Evolutionary conservation across 2,329 filamentous ascomycete species (phyloP).

Genomic region (Graphium sp.): DNA sequence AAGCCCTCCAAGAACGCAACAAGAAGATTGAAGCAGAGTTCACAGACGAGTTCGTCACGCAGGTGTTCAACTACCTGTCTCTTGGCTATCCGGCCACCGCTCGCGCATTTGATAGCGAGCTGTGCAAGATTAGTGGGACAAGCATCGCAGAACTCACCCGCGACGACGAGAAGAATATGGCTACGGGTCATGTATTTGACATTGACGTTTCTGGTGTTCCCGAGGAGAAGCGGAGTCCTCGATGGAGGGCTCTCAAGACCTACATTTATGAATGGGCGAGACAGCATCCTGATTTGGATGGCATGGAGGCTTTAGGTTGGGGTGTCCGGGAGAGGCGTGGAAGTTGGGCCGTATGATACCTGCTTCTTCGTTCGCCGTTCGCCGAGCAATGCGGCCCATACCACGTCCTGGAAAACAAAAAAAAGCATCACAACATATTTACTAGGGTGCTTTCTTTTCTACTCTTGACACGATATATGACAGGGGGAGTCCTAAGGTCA

Average conservation of each 20-base stretch:
- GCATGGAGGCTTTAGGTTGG: constrained; percentile 43
- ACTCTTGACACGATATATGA: too few relatives aligned
- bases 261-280: constrained; percentile 85
- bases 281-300: constrained; percentile 61
- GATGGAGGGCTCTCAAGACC: constrained; percentile 69
- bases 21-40: constrained; percentile 53
- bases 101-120: constrained; percentile 66
- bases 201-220: constrained; percentile 24
- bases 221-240: constrained; percentile 38
- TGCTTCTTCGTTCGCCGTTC: too few relatives aligned
- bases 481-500: too few relatives aligned
- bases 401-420: too few relatives aligned
- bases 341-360: constrained; percentile 58
- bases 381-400: too few relatives aligned
- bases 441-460: too few relatives aligned
- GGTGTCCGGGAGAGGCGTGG: constrained; percentile 49
- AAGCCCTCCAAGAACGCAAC: constrained; percentile 28
- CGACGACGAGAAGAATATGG: constrained; percentile 45
- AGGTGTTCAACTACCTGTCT: constrained; percentile 94
- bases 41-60: constrained; percentile 71
- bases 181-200: constrained; percentile 57
- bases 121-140: constrained; percentile 53
- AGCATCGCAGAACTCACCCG: constrained; percentile 49
- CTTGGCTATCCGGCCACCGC: constrained; percentile 82
- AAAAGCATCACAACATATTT: too few relatives aligned